These are phyloP conservation scores for Zea luxurians DNA, from an alignment of 176 grass and related monocot species.

Conservation along the genomic window DNA sequence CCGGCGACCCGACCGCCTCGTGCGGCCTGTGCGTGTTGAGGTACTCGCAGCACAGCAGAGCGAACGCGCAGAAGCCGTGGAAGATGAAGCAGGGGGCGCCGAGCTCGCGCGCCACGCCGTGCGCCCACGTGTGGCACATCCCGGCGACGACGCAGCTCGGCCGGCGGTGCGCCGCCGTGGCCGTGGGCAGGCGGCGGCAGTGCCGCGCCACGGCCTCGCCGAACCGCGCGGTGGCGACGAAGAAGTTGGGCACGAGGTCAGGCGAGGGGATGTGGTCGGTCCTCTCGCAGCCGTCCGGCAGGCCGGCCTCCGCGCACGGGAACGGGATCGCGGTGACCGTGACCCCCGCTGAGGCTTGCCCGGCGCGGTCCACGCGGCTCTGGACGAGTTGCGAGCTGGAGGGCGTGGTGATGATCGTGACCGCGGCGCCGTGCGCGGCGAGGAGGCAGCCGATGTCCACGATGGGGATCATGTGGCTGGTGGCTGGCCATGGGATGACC, in stretches of 20 bases:
- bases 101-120: slow-evolving; percentile 42
- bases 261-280: slow-evolving; percentile 24
- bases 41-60: slow-evolving; percentile 39
- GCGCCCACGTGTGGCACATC: slow-evolving; percentile 56
- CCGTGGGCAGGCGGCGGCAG: not conserved
- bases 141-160: slow-evolving; percentile 57
- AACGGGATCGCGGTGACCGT: slow-evolving; percentile 39
- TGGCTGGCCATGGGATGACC: slow-evolving; percentile 58
- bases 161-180: not conserved
- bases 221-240: slow-evolving; percentile 31
- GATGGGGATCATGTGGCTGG: slow-evolving; percentile 70
- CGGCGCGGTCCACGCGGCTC: slow-evolving; percentile 37
- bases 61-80: slow-evolving; percentile 53
- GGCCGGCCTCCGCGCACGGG: slow-evolving; percentile 40
- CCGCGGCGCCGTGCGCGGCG: slow-evolving; percentile 44
- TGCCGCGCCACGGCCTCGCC: slow-evolving; percentile 39
- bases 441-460: slow-evolving; percentile 63
- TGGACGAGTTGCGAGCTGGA: slow-evolving; percentile 41
- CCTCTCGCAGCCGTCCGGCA: slow-evolving; percentile 57
- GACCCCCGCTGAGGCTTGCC: slow-evolving; percentile 1
- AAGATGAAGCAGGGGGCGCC: slow-evolving; percentile 46
- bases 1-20: slow-evolving; percentile 23
- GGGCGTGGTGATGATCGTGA: slow-evolving; percentile 57
- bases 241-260: slow-evolving; percentile 27
- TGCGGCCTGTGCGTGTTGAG: slow-evolving; percentile 44